Conservation (phyloP, 2,329 filamentous ascomycete species). For the Aureobasidium sp. region DNA sequence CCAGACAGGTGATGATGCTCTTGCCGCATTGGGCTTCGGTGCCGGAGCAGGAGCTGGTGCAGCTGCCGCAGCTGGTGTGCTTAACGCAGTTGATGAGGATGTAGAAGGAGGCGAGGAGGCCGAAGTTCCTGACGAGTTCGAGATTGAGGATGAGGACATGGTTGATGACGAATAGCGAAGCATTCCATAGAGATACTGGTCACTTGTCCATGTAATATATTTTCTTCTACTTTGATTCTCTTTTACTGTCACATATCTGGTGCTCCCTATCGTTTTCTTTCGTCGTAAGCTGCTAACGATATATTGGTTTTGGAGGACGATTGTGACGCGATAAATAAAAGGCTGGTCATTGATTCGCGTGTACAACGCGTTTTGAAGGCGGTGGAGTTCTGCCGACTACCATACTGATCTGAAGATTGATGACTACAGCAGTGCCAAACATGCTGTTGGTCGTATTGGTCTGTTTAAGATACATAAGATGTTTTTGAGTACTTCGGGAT, state of each 20-base stretch:
- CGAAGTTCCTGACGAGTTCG: slow-evolving; percentile 60
- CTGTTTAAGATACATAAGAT: too few species aligned
- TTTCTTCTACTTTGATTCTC: not conserved
- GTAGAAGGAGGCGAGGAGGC: slow-evolving; percentile 67
- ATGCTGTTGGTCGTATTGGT: too few species aligned
- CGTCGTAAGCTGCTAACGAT: too few species aligned
- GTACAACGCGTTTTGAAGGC: not conserved
- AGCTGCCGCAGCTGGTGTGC: slow-evolving; percentile 55
- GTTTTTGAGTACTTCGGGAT: too few species aligned
- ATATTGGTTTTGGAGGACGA: too few species aligned
- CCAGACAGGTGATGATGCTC: slow-evolving; percentile 21
- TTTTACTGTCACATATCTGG: too few species aligned
- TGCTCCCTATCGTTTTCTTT: too few species aligned
- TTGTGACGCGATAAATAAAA: too few species aligned
- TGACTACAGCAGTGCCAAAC: too few species aligned
- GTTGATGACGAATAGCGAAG: slow-evolving; percentile 13
- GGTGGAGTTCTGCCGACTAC: not conserved
- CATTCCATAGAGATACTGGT: not conserved
- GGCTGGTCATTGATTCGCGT: too few species aligned
- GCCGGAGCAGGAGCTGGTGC: slow-evolving; percentile 21
- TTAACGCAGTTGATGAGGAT: slow-evolving; percentile 84
- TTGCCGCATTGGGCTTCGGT: slow-evolving; percentile 39
- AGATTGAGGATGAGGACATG: slow-evolving; percentile 58
- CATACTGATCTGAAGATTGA: not conserved
- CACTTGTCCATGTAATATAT: slow-evolving; percentile 1